Evolutionary conservation across 148 eudicot species (phyloP), one percentile per base, ranked within the genome.

Genomic region (Rhododendron vialii): DNA sequence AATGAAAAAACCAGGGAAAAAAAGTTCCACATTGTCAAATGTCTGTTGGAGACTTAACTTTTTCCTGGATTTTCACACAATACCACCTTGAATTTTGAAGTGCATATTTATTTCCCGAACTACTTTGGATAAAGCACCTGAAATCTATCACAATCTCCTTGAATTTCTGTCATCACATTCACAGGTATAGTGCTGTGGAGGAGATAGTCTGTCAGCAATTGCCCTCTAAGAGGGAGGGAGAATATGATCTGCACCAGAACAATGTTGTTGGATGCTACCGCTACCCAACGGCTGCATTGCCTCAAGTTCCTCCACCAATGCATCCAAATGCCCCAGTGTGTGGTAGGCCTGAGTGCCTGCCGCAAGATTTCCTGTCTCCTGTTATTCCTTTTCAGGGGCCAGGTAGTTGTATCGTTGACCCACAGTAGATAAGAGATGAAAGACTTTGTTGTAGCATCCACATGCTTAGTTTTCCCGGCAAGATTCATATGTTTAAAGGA

Each of bases 111-210:
- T 51, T 50, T 51, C 26, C 10, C 14, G 7, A 5, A 80, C 35
- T 47, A 11, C 59, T 18, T 41, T 5, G 17, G 18, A 55, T 55
- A 20, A 74, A 20, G 51, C 38, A 41, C 13, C 22, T 76, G 35
- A 20, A 71, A 28, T 61, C 41, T 24, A 74, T 18, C 43, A 85
- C 9, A 14, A 20, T 57, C 41, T 38, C 78, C 24, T 86, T 50
- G 84, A n/a, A 13, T 69, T 81, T 33, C 73, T 47, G 81, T 41
- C 41, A 11, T 69, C 35, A 50, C 85, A 84, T 86, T 69, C 35
- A 50, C 85, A 84, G 88, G 85, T 88, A 73, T 48, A 28, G 63
- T 43, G 59, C 81, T 55, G 43, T 47, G 18, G 85, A 71, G 28
- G 82, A 84, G 63, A 57, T 77, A 78, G 67, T 48, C 18, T 86